phyloP scores from a whole-genome alignment of 2,329 filamentous ascomycete genomes.

The Phaeomoniella chlamydospora region DNA sequence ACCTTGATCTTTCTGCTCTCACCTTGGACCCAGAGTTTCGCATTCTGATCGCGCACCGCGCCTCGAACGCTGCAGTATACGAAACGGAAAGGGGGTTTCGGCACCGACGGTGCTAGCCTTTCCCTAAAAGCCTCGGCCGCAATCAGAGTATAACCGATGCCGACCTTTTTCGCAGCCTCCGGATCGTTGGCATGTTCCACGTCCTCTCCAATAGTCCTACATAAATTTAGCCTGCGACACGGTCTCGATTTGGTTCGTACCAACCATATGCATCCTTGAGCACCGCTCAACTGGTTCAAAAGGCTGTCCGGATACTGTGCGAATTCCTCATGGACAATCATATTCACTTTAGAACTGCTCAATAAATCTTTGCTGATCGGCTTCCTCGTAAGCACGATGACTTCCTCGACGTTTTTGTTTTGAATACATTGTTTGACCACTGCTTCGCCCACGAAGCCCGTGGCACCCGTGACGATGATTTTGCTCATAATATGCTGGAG shows the following conservation, averaged over 20 bases:
- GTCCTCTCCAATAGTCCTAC: slow-evolving; percentile 4
- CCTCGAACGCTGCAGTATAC: slow-evolving; percentile 5
- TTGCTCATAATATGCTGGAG: too few relatives aligned
- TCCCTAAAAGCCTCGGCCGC: slow-evolving; percentile 3
- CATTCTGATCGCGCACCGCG: slow-evolving; percentile 3
- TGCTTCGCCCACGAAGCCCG: slow-evolving; percentile 4
- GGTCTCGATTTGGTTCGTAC: too few relatives aligned
- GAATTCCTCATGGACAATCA: slow-evolving; percentile 5
- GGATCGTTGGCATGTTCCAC: slow-evolving; percentile 1
- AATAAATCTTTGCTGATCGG: slow-evolving; percentile 1
- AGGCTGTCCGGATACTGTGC: slow-evolving; percentile 2
- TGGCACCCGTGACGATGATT: slow-evolving; percentile 4
- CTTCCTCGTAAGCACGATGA: slow-evolving; percentile 3
- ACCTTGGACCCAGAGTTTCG: slow-evolving; percentile 2
- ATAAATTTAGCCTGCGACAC: background rate
- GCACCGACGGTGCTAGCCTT: background rate
- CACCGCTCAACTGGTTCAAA: slow-evolving; percentile 2
- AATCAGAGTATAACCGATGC: slow-evolving; percentile 2
- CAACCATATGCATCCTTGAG: slow-evolving; percentile 1
- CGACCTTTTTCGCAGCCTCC: slow-evolving; percentile 3
- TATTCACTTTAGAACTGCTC: slow-evolving; percentile 3
- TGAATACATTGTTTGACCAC: slow-evolving; percentile 3
- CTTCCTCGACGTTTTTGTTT: background rate
- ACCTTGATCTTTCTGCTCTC: slow-evolving; percentile 5
- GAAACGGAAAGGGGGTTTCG: slow-evolving; percentile 2